phyloP scores from a whole-genome alignment of 2,329 filamentous ascomycete genomes.

The Hawksworthiomyces lignivorus region DNA sequence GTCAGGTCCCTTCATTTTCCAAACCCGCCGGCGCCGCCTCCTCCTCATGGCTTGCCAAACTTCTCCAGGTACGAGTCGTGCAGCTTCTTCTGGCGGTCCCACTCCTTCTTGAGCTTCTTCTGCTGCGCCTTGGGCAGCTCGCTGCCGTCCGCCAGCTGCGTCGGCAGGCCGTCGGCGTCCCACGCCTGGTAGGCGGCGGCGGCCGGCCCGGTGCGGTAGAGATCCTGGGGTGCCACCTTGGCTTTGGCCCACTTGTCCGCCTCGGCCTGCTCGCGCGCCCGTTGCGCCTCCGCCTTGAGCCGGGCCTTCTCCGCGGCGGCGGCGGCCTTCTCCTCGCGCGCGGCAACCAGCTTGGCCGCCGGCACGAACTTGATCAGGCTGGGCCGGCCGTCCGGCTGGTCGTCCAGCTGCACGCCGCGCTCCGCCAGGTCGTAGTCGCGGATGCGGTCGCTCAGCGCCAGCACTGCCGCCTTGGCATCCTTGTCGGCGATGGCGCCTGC shows the following conservation, averaged over 20 bases:
- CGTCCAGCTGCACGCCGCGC: constrained; percentile 63
- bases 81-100: constrained; percentile 63
- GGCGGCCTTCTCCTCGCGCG: constrained; percentile 45
- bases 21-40: too few relatives aligned
- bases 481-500: neutral
- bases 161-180: constrained; percentile 59
- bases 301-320: constrained; percentile 43
- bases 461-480: constrained; percentile 21
- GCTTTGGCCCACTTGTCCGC: constrained; percentile 18
- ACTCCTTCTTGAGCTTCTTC: constrained; percentile 64
- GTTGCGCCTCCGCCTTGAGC: constrained; percentile 32
- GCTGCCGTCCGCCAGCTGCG: constrained; percentile 51
- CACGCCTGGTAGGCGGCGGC: constrained; percentile 54
- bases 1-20: too few relatives aligned
- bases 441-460: constrained; percentile 57
- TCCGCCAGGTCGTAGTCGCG: constrained; percentile 59
- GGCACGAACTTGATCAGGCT: constrained; percentile 60
- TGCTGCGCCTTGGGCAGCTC: constrained; percentile 56
- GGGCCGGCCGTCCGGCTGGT: constrained; percentile 47
- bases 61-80: constrained; percentile 44
- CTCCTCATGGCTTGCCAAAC: constrained; percentile 7
- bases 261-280: constrained; percentile 30
- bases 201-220: constrained; percentile 31
- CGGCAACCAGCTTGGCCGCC: constrained; percentile 41
- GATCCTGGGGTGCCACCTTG: constrained; percentile 21